These are phyloP conservation scores for Wallacemonas sp. DNA, from an alignment of 208 protist genomes.

Conservation along the genomic window DNA sequence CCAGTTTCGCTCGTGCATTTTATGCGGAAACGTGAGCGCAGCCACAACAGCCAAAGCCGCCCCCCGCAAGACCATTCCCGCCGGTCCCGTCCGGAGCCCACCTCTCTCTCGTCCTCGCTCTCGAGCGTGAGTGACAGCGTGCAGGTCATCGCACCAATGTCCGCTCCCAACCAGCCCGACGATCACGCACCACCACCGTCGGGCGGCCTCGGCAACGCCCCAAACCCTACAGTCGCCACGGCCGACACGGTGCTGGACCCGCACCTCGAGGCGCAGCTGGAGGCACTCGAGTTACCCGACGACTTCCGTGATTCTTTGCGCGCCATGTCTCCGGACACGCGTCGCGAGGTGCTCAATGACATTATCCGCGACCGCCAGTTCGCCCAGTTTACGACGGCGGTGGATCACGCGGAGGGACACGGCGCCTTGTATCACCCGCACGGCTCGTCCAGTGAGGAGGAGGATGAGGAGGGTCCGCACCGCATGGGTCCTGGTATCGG, in stretches of 20 bases:
- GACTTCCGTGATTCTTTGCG: conserved; percentile 70
- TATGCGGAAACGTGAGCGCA: conserved; percentile 10
- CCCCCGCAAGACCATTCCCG: background rate
- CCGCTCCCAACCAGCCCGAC: background rate
- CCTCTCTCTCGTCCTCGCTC: background rate
- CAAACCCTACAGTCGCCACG: no score
- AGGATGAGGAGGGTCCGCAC: no score
- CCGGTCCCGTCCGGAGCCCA: conserved; percentile 19
- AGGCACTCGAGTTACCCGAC: conserved; percentile 51
- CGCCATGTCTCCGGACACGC: conserved; percentile 73
- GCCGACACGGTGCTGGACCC: conserved; percentile 24
- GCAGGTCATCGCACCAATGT: background rate
- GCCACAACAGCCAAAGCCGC: background rate
- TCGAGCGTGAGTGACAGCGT: conserved; percentile 1
- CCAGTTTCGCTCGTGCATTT: background rate
- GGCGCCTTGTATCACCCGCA: no score
- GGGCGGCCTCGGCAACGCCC: no score
- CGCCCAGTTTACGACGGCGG: background rate
- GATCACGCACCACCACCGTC: background rate
- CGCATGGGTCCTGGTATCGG: conserved; percentile 1
- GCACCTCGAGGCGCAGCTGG: conserved; percentile 57
- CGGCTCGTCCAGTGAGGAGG: no score
- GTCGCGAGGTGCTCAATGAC: conserved; percentile 72
- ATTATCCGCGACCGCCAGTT: conserved; percentile 56
- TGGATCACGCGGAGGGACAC: no score